Evolutionary conservation across 331 rosid species (phyloP).

Genomic region (Rosa hybrid): DNA sequence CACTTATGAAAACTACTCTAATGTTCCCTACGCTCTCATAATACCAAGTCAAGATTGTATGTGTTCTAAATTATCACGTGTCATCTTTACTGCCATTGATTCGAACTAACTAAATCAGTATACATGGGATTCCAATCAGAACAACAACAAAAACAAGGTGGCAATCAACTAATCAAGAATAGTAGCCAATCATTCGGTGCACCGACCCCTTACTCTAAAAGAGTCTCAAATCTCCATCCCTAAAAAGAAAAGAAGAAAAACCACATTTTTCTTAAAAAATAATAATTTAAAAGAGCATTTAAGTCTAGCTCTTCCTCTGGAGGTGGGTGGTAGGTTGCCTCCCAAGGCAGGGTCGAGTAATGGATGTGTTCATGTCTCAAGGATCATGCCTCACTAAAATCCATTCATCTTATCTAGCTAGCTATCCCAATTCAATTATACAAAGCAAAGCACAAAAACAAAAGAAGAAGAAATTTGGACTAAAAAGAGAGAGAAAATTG

Average conservation of each 20-base stretch:
- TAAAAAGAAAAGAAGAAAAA: not conserved
- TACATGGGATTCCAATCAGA: not conserved
- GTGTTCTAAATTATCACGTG: not conserved
- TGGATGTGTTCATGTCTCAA: conserved; percentile 54
- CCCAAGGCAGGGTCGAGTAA: conserved; percentile 60
- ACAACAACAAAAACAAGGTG: not conserved
- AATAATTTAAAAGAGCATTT: not conserved
- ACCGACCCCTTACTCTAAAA: not conserved
- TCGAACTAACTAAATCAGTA: not conserved
- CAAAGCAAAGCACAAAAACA: conserved; percentile 10
- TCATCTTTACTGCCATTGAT: not conserved
- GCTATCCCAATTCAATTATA: conserved; percentile 4
- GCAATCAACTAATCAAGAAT: not conserved
- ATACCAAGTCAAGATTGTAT: not conserved
- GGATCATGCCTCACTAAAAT: conserved; percentile 49
- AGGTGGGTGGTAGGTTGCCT: conserved; percentile 53
- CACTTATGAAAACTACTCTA: not conserved
- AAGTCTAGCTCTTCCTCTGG: not conserved
- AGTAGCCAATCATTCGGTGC: not conserved
- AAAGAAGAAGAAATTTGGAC: not conserved
- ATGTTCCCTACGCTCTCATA: not conserved
- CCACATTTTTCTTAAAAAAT: not conserved
- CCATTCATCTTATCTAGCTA: conserved; percentile 25
- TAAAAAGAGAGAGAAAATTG: not conserved
- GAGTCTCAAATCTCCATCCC: not conserved